These are phyloP conservation scores for Arbutus unedo DNA, from an alignment of 148 eudicot species.

Conservation along the genomic window DNA sequence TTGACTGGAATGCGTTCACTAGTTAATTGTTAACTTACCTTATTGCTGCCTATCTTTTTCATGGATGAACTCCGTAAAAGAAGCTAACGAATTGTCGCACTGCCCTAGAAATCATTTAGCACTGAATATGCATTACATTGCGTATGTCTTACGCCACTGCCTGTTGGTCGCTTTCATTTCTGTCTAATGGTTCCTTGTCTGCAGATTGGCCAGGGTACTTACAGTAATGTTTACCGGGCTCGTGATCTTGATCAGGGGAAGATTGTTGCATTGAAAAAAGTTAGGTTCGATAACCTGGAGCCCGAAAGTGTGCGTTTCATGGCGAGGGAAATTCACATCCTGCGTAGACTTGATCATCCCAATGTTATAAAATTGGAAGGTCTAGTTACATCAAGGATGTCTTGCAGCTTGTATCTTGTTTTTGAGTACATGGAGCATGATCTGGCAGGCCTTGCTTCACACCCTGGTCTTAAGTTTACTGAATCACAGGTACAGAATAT, in stretches of 20 bases:
- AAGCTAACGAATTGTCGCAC: not conserved
- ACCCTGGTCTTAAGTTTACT: slow-evolving; percentile 69
- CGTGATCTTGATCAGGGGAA: slow-evolving; percentile 74
- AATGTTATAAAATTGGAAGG: slow-evolving; percentile 80
- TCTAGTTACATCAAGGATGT: slow-evolving; percentile 75
- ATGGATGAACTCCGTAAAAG: not conserved
- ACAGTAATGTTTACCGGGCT: slow-evolving; percentile 81
- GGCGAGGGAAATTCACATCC: slow-evolving; percentile 81
- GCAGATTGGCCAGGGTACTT: slow-evolving; percentile 91
- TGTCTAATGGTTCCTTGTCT: slow-evolving; percentile 18
- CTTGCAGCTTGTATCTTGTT: slow-evolving; percentile 82
- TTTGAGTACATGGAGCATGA: slow-evolving; percentile 92
- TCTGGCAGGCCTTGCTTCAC: slow-evolving; percentile 79
- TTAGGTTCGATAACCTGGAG: slow-evolving; percentile 74
- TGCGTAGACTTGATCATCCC: slow-evolving; percentile 80
- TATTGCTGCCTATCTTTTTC: not conserved
- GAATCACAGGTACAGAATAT: slow-evolving; percentile 62
- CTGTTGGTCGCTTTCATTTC: slow-evolving; percentile 10
- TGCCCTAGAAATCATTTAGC: not conserved
- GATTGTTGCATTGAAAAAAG: slow-evolving; percentile 83
- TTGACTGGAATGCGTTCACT: not conserved
- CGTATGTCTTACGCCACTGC: not conserved
- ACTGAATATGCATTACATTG: not conserved
- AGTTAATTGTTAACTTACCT: not conserved
- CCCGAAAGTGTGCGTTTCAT: slow-evolving; percentile 86